Base-by-base conservation (phyloP, 331 rosid species). In the Stylosanthes scabra region DNA sequence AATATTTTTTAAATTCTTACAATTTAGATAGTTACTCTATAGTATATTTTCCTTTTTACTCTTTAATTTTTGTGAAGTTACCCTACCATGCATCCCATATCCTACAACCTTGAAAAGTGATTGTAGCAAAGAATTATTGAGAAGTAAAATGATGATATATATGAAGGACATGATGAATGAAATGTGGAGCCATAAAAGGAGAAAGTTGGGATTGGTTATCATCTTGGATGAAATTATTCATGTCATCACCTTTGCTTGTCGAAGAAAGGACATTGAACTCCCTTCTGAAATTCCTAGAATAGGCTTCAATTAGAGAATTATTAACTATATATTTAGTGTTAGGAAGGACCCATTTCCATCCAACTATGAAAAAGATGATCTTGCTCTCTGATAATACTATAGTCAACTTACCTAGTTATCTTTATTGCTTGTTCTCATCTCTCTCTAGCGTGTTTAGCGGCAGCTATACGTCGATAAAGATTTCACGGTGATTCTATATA, bases 231-330 rank as follows among this genome's bases (percentile, higher is more conserved):
- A 29, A 74, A 45, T 25, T 42, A 10, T 59, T 68, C 44, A 63
- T 66, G 47, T 67, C 25, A 76, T 66, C 47, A 70, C 37, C 75
- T 74, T 84, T 59, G 66, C 68, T 74, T 13, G 66, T 81, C 7
- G 28, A 71, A 67, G 71, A 63, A 71, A 75, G 5, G 52, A 71
- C 45, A 50, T 29, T 6, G 28, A 70, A 13, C 31, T 65, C 59
- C 70, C 56, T 46, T 61, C 6, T 69, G 76, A 67, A 82, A 79
- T 85, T 85, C 78, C 74, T 65, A 72, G 67, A 68, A 59, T 46
- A 68, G 83, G 68, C 63, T 50, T 82, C 69, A 68, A 74, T 74
- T 31, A 31, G 37, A 31, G 5, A 31, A 31, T 31, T 31, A 31
- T 31, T 20, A 20, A 31, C 5, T 31, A 31, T 31, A 2, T 59